Evolutionary conservation across 78 protist species (phyloP).

Genomic region (Dictyostelium firmibasis): DNA sequence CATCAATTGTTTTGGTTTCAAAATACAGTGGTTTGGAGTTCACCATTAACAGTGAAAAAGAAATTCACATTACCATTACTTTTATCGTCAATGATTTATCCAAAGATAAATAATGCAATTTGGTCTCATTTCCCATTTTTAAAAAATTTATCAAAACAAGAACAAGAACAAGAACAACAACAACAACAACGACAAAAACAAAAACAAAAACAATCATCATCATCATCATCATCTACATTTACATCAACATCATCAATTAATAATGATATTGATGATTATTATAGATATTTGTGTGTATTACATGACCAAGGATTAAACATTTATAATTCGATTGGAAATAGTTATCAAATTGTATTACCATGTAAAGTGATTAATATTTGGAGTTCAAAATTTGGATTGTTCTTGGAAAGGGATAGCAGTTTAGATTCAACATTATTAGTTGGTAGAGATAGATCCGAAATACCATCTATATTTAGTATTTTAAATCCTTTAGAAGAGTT

Average conservation of each 20-base stretch:
- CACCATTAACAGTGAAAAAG: conserved; percentile 2
- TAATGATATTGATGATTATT: not conserved
- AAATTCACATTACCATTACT: conserved; percentile 8
- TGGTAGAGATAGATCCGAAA: not conserved
- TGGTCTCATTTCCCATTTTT: conserved; percentile 24
- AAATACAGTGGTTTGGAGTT: conserved; percentile 31
- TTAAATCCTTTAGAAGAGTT: conserved; percentile 66
- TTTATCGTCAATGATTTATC: not conserved
- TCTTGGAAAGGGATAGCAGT: conserved; percentile 43
- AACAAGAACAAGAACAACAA: not conserved
- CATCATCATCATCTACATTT: not conserved
- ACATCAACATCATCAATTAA: not conserved
- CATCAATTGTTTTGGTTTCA: conserved; percentile 39
- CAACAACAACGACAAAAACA: not conserved
- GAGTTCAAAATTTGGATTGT: conserved; percentile 33
- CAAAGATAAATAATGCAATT: not conserved
- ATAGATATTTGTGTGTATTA: not conserved
- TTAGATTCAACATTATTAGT: not conserved
- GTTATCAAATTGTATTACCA: conserved; percentile 39
- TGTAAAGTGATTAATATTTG: conserved; percentile 17
- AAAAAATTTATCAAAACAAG: not conserved
- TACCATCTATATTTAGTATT: conserved; percentile 42
- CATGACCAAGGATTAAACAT: conserved; percentile 8
- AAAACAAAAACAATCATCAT: not conserved
- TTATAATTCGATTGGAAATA: conserved; percentile 35